phyloP scores from a whole-genome alignment of 2,329 filamentous ascomycete species.

The Penicillium griseofulvum region DNA sequence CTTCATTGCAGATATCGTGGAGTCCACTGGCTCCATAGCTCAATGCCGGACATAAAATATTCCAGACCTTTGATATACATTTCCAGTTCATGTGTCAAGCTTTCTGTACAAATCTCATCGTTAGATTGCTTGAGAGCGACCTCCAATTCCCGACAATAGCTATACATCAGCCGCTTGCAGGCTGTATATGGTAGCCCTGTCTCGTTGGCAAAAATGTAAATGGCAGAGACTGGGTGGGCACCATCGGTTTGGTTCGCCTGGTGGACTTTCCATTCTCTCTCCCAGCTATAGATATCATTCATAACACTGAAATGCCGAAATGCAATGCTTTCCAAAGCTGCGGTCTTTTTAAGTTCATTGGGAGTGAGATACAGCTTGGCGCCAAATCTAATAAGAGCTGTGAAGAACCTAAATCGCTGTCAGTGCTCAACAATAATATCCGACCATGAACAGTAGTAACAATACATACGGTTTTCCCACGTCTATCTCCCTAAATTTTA shows the following conservation, averaged over 20 bases:
- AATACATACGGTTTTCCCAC: conserved; percentile 14
- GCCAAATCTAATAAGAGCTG: conserved; percentile 19
- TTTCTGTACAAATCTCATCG: not conserved
- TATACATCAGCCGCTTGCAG: conserved; percentile 18
- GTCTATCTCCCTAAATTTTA: conserved; percentile 15
- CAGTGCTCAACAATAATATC: not conserved
- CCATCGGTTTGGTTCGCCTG: conserved; percentile 13
- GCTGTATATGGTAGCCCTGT: conserved; percentile 14
- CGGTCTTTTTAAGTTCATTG: conserved; percentile 3
- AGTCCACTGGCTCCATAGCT: conserved; percentile 21
- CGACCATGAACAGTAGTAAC: not conserved
- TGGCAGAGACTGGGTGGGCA: conserved; percentile 14
- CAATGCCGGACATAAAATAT: conserved; percentile 21
- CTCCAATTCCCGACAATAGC: conserved; percentile 21
- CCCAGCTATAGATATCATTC: conserved; percentile 24
- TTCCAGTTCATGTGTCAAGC: conserved; percentile 8
- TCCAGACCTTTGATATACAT: conserved; percentile 16
- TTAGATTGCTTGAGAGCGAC: conserved; percentile 6
- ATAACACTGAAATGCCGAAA: conserved; percentile 18
- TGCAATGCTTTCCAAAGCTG: conserved; percentile 11
- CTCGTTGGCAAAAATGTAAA: conserved; percentile 17
- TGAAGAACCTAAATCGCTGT: conserved; percentile 12
- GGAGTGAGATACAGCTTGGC: conserved; percentile 12
- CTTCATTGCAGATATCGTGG: conserved; percentile 14
- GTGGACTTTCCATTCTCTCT: conserved; percentile 17